A percentile compares a stretch with the other conserved stretches of the same genome.
Conservation (phyloP, 176 grass and related monocot species). For the Eragrostis nindensis region DNA sequence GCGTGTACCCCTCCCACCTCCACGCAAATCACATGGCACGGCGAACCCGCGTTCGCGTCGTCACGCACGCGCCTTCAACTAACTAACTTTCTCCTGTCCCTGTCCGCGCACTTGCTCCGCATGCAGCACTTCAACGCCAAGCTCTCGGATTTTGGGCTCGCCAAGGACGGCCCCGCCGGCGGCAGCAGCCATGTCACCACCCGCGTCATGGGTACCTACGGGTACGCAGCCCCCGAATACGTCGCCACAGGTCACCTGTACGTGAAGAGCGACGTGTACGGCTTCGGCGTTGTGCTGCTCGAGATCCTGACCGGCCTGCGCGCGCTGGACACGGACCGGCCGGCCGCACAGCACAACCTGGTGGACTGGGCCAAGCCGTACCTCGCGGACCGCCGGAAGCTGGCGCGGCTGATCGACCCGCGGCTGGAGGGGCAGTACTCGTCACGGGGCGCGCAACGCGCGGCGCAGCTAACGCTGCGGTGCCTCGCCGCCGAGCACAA, state of each 20-base stretch:
- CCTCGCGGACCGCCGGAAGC: constrained; percentile 55
- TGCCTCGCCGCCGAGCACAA: constrained; percentile 63
- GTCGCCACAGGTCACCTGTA: constrained; percentile 80
- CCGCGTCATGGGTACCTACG: constrained; percentile 83
- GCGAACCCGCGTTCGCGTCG: neutral
- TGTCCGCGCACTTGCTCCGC: neutral
- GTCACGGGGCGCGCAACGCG: constrained; percentile 51
- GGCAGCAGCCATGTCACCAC: constrained; percentile 74
- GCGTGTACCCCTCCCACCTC: no score
- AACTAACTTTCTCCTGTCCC: neutral
- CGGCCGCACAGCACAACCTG: constrained; percentile 59
- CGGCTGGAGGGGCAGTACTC: constrained; percentile 67
- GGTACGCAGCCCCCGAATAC: constrained; percentile 92
- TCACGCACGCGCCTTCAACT: neutral
- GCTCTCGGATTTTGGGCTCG: constrained; percentile 64
- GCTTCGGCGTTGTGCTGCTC: constrained; percentile 82
- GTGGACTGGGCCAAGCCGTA: constrained; percentile 66
- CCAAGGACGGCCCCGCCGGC: constrained; percentile 50
- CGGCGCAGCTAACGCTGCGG: constrained; percentile 60
- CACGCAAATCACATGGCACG: neutral
- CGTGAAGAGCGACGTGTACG: constrained; percentile 83
- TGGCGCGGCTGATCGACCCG: constrained; percentile 64
- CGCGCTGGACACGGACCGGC: constrained; percentile 67
- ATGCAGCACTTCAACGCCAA: constrained; percentile 60
- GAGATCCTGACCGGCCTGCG: constrained; percentile 68